Evolutionary conservation across 164 flowering plant species (phyloP).

Genomic region (Akebia trifoliata): DNA sequence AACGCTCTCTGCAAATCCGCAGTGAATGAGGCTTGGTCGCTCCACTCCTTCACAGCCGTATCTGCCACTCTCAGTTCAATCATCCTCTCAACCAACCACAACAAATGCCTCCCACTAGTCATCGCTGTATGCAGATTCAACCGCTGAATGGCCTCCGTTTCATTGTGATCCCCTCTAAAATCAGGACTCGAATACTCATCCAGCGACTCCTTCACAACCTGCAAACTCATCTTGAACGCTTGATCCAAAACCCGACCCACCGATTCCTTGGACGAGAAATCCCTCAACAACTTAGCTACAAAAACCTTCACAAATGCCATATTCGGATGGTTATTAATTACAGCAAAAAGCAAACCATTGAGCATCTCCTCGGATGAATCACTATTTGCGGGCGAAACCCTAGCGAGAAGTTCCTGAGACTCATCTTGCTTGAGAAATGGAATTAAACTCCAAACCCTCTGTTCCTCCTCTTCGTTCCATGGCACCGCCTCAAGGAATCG

Average conservation of each 20-base stretch:
- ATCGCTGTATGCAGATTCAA: constrained; percentile 71
- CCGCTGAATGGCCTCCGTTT: constrained; percentile 91
- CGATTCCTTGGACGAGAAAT: constrained; percentile 57
- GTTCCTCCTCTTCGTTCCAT: constrained; percentile 87
- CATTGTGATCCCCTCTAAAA: constrained; percentile 70
- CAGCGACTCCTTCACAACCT: constrained; percentile 59
- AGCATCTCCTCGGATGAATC: constrained; percentile 69
- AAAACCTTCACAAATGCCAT: constrained; percentile 73
- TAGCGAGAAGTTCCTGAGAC: constrained; percentile 51
- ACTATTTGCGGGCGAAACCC: constrained; percentile 42
- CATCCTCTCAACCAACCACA: constrained; percentile 96
- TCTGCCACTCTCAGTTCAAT: constrained; percentile 85
- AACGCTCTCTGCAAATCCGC: constrained; percentile 81
- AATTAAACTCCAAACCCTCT: constrained; percentile 41
- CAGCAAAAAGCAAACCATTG: constrained; percentile 53
- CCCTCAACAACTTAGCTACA: constrained; percentile 74
- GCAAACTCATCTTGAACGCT: constrained; percentile 58
- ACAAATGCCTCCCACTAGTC: constrained; percentile 67
- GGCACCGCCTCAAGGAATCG: constrained; percentile 82
- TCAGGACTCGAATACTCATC: constrained; percentile 76
- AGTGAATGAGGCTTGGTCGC: constrained; percentile 63
- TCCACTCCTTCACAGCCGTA: constrained; percentile 72
- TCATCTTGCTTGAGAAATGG: constrained; percentile 64
- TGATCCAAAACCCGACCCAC: constrained; percentile 70
- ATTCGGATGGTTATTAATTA: constrained; percentile 52